Evolutionary conservation across 495 filamentous ascomycete species (phyloP).

Genomic region (Xeromyces bisporus): DNA sequence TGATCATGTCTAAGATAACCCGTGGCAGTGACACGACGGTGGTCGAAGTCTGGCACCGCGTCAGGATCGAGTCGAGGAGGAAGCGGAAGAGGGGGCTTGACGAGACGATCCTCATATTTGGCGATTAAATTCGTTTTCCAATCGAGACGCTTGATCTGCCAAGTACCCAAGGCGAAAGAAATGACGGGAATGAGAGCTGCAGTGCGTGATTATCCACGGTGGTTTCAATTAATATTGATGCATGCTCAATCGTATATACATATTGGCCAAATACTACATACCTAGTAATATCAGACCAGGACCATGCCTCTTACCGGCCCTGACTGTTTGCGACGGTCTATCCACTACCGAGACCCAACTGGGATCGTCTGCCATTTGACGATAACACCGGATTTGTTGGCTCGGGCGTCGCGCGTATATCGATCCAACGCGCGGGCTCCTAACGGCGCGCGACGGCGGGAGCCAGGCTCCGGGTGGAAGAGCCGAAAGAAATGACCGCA

Average conservation of each 20-base stretch:
- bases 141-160: slow-evolving; percentile 85
- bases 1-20: slow-evolving; percentile 68
- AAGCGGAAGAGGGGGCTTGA: slow-evolving; percentile 71
- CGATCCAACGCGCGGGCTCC: slow-evolving; percentile 11
- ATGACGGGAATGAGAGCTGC: slow-evolving; percentile 78
- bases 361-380: slow-evolving; percentile 41
- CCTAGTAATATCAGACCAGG: slow-evolving; percentile 67
- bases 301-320: slow-evolving; percentile 55
- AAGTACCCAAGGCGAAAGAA: slow-evolving; percentile 76
- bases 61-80: slow-evolving; percentile 64
- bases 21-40: slow-evolving; percentile 63
- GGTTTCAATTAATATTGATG: not conserved
- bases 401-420: slow-evolving; percentile 22
- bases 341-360: slow-evolving; percentile 71
- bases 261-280: slow-evolving; percentile 12
- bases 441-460: slow-evolving; percentile 8
- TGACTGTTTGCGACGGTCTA: slow-evolving; percentile 61
- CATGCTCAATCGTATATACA: not conserved
- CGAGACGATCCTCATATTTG: slow-evolving; percentile 73
- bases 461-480: slow-evolving; percentile 11
- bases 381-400: slow-evolving; percentile 18
- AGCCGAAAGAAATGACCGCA: slow-evolving; percentile 19
- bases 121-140: slow-evolving; percentile 91
- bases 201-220: not conserved
- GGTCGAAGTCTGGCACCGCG: slow-evolving; percentile 79